Evolutionary conservation across 1,139 yeast genomes (phyloP).

Genomic region (Hyphopichia burtonii): DNA sequence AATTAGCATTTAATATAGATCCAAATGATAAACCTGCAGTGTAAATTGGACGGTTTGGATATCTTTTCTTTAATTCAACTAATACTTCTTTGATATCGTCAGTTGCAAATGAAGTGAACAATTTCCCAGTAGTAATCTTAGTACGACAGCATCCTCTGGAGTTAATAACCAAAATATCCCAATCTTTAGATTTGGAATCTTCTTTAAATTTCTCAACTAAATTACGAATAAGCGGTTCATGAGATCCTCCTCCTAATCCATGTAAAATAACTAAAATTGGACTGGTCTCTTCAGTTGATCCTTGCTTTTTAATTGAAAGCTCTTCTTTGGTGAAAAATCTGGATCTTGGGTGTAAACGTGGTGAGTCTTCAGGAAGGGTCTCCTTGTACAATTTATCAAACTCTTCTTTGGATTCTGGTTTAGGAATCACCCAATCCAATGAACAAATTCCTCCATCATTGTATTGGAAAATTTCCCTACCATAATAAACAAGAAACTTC

Average conservation of each 20-base stretch:
- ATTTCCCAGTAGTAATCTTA: conserved; percentile 67
- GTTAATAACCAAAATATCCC: conserved; percentile 74
- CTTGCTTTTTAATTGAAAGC: conserved; percentile 23
- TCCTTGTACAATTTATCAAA: conserved; percentile 51
- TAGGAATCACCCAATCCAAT: conserved; percentile 69
- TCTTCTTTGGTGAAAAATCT: conserved; percentile 58
- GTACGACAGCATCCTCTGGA: conserved; percentile 88
- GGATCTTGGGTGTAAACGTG: conserved; percentile 76
- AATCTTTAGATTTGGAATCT: conserved; percentile 17
- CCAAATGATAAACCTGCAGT: conserved; percentile 87
- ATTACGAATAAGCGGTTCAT: conserved; percentile 81
- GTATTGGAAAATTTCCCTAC: conserved; percentile 65
- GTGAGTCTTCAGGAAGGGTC: conserved; percentile 67
- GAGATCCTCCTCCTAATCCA: conserved; percentile 92
- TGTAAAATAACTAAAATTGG: conserved; percentile 76
- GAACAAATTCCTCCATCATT: conserved; percentile 69
- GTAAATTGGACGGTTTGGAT: conserved; percentile 73
- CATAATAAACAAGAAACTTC: conserved; percentile 63
- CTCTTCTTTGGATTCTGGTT: conserved; percentile 43
- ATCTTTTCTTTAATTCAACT: conserved; percentile 49
- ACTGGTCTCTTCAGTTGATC: conserved; percentile 27
- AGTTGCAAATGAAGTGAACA: conserved; percentile 75
- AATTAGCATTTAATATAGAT: conserved; percentile 76
- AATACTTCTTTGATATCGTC: conserved; percentile 67
- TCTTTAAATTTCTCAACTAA: conserved; percentile 37